A percentile compares a stretch with the other conserved stretches of the same genome.
Evolutionary conservation across 129 eudicot species (phyloP).

Genomic region (Arctium minus): DNA sequence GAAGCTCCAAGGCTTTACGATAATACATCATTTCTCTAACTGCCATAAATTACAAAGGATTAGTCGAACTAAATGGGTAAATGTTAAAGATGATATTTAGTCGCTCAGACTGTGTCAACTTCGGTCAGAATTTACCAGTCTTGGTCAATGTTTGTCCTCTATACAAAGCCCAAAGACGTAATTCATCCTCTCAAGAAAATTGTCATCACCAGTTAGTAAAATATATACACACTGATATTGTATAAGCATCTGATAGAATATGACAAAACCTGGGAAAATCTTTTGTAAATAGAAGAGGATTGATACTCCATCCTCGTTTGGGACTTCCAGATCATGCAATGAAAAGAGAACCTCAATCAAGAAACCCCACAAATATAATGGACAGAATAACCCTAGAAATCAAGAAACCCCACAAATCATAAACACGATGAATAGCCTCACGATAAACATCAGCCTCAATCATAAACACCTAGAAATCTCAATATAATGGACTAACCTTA

Average conservation of each 20-base stretch:
- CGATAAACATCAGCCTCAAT: too few species aligned
- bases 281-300: conserved; percentile 93
- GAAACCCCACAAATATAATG: too few species aligned
- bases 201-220: conserved; percentile 23
- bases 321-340: conserved; percentile 78
- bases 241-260: conserved; percentile 12
- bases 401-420: too few species aligned
- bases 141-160: conserved; percentile 94
- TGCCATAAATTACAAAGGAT: conserved; percentile 26
- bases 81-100: not conserved
- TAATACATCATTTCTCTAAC: conserved; percentile 67
- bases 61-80: conserved; percentile 6
- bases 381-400: too few species aligned
- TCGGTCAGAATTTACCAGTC: conserved; percentile 52
- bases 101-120: not conserved
- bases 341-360: conserved; percentile 80
- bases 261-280: conserved; percentile 88
- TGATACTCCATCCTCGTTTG: conserved; percentile 96
- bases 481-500: too few species aligned
- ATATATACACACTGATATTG: not conserved
- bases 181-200: conserved; percentile 76
- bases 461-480: too few species aligned
- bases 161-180: conserved; percentile 94
- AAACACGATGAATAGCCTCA: too few species aligned
- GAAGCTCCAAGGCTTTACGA: too few species aligned